Conservation (phyloP, 495 filamentous ascomycete species). For the Aspergillus kassunensis region DNA sequence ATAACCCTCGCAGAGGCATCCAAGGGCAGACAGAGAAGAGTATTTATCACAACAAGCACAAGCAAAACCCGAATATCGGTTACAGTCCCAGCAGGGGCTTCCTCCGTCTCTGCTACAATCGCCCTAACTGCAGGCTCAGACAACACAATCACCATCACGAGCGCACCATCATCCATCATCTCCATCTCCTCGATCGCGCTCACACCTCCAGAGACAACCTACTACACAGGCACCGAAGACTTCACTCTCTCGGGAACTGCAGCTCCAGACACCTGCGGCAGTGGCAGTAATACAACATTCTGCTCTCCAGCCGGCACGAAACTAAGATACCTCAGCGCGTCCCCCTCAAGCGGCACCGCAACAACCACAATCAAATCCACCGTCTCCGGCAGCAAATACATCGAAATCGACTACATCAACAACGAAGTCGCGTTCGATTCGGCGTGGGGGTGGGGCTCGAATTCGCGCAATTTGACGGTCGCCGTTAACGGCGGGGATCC, state of each 20-base stretch:
- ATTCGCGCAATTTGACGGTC: slow-evolving; percentile 45
- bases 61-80: not conserved
- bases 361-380: slow-evolving; percentile 24
- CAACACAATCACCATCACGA: slow-evolving; percentile 31
- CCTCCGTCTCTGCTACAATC: slow-evolving; percentile 16
- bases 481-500: slow-evolving; percentile 35
- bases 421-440: slow-evolving; percentile 46
- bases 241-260: slow-evolving; percentile 33
- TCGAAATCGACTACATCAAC: slow-evolving; percentile 48
- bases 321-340: slow-evolving; percentile 29
- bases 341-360: slow-evolving; percentile 20
- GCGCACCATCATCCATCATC: slow-evolving; percentile 11
- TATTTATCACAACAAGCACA: slow-evolving; percentile 7
- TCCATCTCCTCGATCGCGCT: slow-evolving; percentile 24
- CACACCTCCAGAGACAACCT: slow-evolving; percentile 24
- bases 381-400: slow-evolving; percentile 29
- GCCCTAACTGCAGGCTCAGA: slow-evolving; percentile 25
- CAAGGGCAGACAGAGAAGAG: not conserved
- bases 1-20: slow-evolving; percentile 23
- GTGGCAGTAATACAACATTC: not conserved
- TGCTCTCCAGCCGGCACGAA: slow-evolving; percentile 42
- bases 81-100: slow-evolving; percentile 1
- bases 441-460: slow-evolving; percentile 39
- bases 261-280: slow-evolving; percentile 23
- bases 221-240: slow-evolving; percentile 32